Evolutionary conservation across 768 basidiomycete species (phyloP), one percentile per base, ranked within the genome.

Genomic region (Mrakia gelida): DNA sequence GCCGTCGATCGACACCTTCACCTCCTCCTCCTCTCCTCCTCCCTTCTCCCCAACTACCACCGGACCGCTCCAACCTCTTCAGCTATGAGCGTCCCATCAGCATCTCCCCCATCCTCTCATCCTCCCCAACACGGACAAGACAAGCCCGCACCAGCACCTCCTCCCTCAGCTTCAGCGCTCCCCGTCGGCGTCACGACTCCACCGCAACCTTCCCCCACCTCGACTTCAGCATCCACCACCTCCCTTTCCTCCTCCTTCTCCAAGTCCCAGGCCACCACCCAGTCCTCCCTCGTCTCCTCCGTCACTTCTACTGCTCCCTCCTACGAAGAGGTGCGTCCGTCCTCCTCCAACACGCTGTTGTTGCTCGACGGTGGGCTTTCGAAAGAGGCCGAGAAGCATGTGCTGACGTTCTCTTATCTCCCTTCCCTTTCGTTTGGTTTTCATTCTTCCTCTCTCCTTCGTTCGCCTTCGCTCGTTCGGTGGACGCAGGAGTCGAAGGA

Each of bases 401-500:
- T 49, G 38, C 43, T 34, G 49, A 52, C 49, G 49, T 52, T 52
- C 18, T 4, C 21, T 71, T 70, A 26, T 41, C 43, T 71, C n/a
- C 45, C 8, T 43, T 71, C 11, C 21, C 41, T 38, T 23, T 8
- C 68, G 23, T n/a, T 45, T 30, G 13, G 18, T 3, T 41, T 34
- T 21, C 18, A 13, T 23, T 21, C 26, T 41, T n/a, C n/a, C n/a
- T n/a, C n/a, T n/a, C n/a, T n/a, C n/a, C n/a, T n/a, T 41, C 30
- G 23, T 6, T 41, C 15, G 34, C 9, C 2, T 7, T 52, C 18
- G 49, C 9, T 11, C 32, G 45, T 6, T 45, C 11, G 45, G 11
- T 10, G 45, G 45, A 2, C 1, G 13, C 61, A 77, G 76, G 76
- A 77, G 21, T 71, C 72, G 88, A 93, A 95, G 85, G 94, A 95